phyloP scores from a whole-genome alignment of 441 rosid species.

The Aquilaria agallochum region DNA sequence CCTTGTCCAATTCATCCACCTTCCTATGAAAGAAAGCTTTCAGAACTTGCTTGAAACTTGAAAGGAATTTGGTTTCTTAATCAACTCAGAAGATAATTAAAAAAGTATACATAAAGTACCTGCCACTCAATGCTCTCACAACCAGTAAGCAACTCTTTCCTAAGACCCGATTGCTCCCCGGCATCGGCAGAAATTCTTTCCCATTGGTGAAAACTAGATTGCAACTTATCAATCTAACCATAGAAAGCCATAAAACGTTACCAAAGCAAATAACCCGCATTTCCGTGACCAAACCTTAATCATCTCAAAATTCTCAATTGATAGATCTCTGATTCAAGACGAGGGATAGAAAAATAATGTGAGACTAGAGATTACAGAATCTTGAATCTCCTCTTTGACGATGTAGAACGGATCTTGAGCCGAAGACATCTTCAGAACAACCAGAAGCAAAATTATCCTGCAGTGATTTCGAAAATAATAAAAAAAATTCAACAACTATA shows the following conservation, averaged over 20 bases:
- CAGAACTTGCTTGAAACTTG: constrained; percentile 31
- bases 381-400: constrained; percentile 96
- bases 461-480: constrained; percentile 3
- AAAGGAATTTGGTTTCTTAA: constrained; percentile 12
- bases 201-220: constrained; percentile 85
- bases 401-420: constrained; percentile 97
- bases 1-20: constrained; percentile 97
- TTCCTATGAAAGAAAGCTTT: constrained; percentile 59
- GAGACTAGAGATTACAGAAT: constrained; percentile 54
- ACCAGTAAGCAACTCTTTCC: constrained; percentile 64
- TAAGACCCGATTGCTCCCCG: constrained; percentile 62
- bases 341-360: too few relatives aligned
- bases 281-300: background rate
- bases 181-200: constrained; percentile 55
- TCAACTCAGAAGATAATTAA: background rate
- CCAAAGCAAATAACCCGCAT: background rate
- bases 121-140: constrained; percentile 98
- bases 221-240: constrained; percentile 86
- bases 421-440: constrained; percentile 56
- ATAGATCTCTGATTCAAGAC: too few relatives aligned
- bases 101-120: constrained; percentile 37
- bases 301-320: too few relatives aligned
- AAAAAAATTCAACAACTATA: constrained; percentile 1
- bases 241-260: constrained; percentile 12
- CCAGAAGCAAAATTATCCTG: constrained; percentile 12